Evolutionary conservation across 2,329 filamentous ascomycete genomes (phyloP).

Genomic region (Orbilia blumenaviensis): DNA sequence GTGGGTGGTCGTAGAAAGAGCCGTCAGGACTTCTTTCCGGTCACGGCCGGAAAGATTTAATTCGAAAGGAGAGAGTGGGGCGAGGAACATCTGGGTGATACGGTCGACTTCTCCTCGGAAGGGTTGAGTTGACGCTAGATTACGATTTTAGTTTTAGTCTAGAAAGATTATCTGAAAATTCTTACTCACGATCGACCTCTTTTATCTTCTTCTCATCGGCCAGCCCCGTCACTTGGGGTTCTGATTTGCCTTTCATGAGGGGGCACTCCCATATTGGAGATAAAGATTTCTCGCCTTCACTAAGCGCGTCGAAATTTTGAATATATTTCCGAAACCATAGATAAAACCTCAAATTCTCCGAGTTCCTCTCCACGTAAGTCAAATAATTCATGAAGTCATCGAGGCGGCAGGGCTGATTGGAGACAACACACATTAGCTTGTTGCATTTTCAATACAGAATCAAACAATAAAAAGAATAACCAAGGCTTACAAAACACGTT

Average conservation of each 20-base stretch:
- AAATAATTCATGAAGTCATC: conserved; percentile 88
- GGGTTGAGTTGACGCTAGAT: conserved; percentile 76
- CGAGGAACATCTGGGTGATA: conserved; percentile 78
- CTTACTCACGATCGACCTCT: not conserved
- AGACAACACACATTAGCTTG: conserved; percentile 26
- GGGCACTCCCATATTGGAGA: conserved; percentile 61
- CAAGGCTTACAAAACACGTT: conserved; percentile 76
- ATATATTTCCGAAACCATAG: conserved; percentile 73
- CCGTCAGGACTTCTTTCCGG: conserved; percentile 71
- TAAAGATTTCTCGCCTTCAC: conserved; percentile 64
- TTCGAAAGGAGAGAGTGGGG: conserved; percentile 72
- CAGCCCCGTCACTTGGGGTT: not conserved
- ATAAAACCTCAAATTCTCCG: conserved; percentile 83
- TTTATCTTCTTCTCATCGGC: not conserved
- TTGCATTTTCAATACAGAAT: not conserved
- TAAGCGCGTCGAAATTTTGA: conserved; percentile 68
- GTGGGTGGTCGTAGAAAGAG: conserved; percentile 78
- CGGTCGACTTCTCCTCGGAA: conserved; percentile 78
- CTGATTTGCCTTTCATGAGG: conserved; percentile 20
- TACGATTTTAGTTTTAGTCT: not conserved
- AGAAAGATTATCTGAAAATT: not conserved
- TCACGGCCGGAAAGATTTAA: conserved; percentile 77
- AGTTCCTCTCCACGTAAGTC: conserved; percentile 78
- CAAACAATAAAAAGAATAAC: not conserved
- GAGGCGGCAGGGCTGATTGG: conserved; percentile 74